Conservation (phyloP, 768 basidiomycete genomes). For the Boletellus emodensis region DNA sequence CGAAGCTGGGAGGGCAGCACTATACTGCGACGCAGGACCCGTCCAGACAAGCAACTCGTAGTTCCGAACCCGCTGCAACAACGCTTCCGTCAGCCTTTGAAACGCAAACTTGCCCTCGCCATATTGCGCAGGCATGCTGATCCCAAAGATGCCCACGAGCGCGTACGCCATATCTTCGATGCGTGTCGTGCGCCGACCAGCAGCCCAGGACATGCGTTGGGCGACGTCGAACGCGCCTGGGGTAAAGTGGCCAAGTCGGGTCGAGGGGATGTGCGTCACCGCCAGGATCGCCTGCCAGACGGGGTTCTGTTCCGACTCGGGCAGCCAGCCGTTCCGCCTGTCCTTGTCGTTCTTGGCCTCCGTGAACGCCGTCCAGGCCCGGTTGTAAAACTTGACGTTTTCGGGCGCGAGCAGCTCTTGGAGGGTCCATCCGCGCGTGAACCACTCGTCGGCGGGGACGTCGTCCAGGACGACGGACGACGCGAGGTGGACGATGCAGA, state of each 20-base stretch:
- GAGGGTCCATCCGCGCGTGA: slow-evolving; percentile 15
- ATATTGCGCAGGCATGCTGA: slow-evolving; percentile 20
- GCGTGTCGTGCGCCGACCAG: slow-evolving; percentile 19
- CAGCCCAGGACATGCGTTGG: slow-evolving; percentile 16
- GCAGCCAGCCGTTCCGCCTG: not conserved
- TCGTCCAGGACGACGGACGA: slow-evolving; percentile 6
- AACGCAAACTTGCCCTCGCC: slow-evolving; percentile 25
- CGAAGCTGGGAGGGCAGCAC: slow-evolving; percentile 3
- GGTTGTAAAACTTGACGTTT: slow-evolving; percentile 16
- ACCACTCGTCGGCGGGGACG: slow-evolving; percentile 16
- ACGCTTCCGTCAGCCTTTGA: slow-evolving; percentile 12
- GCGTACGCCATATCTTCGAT: slow-evolving; percentile 24
- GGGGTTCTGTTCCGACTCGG: not conserved
- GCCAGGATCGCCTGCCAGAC: slow-evolving; percentile 1
- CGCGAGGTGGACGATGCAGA: slow-evolving; percentile 19
- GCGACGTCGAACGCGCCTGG: slow-evolving; percentile 3
- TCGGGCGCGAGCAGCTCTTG: slow-evolving; percentile 19
- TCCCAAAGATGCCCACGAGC: slow-evolving; percentile 20
- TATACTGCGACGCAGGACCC: slow-evolving; percentile 3
- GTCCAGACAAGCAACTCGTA: slow-evolving; percentile 9
- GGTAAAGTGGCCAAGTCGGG: not conserved
- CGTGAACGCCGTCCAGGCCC: not conserved
- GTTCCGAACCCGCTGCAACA: not conserved
- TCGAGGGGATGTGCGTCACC: not conserved
- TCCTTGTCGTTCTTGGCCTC: slow-evolving; percentile 8